These are phyloP conservation scores for Larix kaempferi DNA, from an alignment of 75 land plant species.

Conservation along the genomic window DNA sequence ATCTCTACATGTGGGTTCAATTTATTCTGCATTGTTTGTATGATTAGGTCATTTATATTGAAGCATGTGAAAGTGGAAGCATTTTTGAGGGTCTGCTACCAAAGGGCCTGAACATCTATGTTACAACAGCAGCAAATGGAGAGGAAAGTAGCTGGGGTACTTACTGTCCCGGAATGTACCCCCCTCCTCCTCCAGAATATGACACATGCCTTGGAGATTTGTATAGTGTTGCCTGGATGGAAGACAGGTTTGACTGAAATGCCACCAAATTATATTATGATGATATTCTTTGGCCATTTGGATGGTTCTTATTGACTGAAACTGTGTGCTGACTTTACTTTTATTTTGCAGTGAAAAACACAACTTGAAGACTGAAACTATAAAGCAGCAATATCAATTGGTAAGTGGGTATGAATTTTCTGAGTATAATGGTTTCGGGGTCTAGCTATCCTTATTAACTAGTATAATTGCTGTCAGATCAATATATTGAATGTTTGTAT, in stretches of 20 bases:
- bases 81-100: slow-evolving; percentile 91
- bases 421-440: too few relatives aligned
- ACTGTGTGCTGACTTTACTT: not conserved
- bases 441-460: too few relatives aligned
- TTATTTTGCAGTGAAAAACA: slow-evolving; percentile 69
- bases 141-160: slow-evolving; percentile 97
- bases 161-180: slow-evolving; percentile 85
- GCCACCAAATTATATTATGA: not conserved
- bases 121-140: slow-evolving; percentile 90
- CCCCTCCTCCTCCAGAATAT: slow-evolving; percentile 83
- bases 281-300: not conserved
- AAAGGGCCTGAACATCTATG: slow-evolving; percentile 78
- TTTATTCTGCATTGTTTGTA: not conserved
- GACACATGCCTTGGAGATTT: slow-evolving; percentile 95
- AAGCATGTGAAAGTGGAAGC: slow-evolving; percentile 95
- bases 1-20: not conserved
- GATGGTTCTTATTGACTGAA: not conserved
- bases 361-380: slow-evolving; percentile 73
- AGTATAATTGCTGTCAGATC: too few relatives aligned
- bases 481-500: too few relatives aligned
- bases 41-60: slow-evolving; percentile 79
- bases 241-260: slow-evolving; percentile 68
- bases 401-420: not conserved
- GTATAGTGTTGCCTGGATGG: slow-evolving; percentile 99
- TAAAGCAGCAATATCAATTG: slow-evolving; percentile 64